These are phyloP conservation scores for Fusarium haematococcum DNA, from an alignment of 2,329 filamentous ascomycete species.

Conservation along the genomic window DNA sequence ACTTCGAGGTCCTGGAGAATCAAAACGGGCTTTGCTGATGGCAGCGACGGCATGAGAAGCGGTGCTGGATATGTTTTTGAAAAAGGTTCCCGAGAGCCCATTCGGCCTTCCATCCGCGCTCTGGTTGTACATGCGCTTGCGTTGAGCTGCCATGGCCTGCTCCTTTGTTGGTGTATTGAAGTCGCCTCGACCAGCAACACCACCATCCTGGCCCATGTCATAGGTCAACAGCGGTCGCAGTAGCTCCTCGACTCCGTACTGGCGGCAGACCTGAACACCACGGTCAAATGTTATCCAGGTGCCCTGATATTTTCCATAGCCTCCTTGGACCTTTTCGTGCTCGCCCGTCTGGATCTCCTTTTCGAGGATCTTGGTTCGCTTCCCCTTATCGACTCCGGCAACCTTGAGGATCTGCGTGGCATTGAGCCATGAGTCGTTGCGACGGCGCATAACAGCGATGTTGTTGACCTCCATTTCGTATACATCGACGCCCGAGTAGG, in stretches of 20 bases:
- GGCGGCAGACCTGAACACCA: constrained; percentile 89
- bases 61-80: constrained; percentile 95
- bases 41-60: constrained; percentile 94
- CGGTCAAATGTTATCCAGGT: constrained; percentile 98
- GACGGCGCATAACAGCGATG: constrained; percentile 94
- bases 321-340: constrained; percentile 98
- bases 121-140: constrained; percentile 89
- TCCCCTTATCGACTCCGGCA: constrained; percentile 95
- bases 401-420: constrained; percentile 99
- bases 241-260: constrained; percentile 81
- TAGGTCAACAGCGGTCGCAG: constrained; percentile 81
- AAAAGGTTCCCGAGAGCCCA: constrained; percentile 86
- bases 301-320: constrained; percentile 98
- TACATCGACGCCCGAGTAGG: constrained; percentile 95
- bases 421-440: constrained; percentile 96
- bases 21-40: constrained; percentile 95
- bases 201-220: constrained; percentile 82
- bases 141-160: constrained; percentile 95
- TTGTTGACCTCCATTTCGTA: constrained; percentile 99
- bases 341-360: constrained; percentile 97
- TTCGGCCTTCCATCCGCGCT: constrained; percentile 74
- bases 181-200: constrained; percentile 76
- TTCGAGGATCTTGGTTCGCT: constrained; percentile 96
- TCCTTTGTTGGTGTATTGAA: constrained; percentile 98
- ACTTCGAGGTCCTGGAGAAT: constrained; percentile 81